Base-by-base conservation (phyloP, 2,329 filamentous ascomycete genomes). In the Cercospora brassicicola region DNA sequence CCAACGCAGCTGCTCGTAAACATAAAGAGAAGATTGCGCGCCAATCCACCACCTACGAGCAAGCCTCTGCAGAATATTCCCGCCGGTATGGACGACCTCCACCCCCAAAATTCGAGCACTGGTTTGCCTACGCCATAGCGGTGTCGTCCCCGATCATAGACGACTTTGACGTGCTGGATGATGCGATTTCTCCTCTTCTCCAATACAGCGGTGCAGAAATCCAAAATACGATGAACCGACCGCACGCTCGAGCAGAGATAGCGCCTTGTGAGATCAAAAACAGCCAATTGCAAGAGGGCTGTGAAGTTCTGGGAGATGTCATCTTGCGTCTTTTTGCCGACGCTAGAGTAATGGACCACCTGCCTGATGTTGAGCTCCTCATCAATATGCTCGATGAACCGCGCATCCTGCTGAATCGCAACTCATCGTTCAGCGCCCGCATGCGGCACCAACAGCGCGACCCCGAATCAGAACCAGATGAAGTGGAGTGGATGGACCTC, bases 311-410 rank as follows among this genome's bases (percentile, higher is more conserved):
- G 11, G 56, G 63, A 11, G 63, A 65, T 8, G 56, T 31, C 1
- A 65, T 36, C 33, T 26, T 60, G 20, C 33, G 56, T 13, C 4
- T 65, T 5, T 30, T 65, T 30, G 42, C 28, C 20, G 63, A 65
- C 36, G 20, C 42, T 2, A 59, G 42, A 56, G 48, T 65, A 6
- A 20, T 65, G 11, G 26, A 8, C 5, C 63, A 68, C 2, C 57
- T 83, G 4, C 81, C 82, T 0, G 75, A 84, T 28, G 64, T 83
- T 10, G 76, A 75, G 8, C 81, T 86, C 26, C 76, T 85, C 0
- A 74, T 85, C 13, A 86, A 85, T 56, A 79, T 81, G 45, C 74
- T 85, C 3, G 84, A 86, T 61, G 83, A 86, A 68, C 83, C 84
- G 1, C 75, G 79, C 3, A 79, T 84, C 2, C 9, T 85, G 74